Percentiles rank a stretch among this genome's conserved stretches.
Evolutionary conservation across 345 rosid genomes (phyloP).

Genomic region (Salix purpurea): DNA sequence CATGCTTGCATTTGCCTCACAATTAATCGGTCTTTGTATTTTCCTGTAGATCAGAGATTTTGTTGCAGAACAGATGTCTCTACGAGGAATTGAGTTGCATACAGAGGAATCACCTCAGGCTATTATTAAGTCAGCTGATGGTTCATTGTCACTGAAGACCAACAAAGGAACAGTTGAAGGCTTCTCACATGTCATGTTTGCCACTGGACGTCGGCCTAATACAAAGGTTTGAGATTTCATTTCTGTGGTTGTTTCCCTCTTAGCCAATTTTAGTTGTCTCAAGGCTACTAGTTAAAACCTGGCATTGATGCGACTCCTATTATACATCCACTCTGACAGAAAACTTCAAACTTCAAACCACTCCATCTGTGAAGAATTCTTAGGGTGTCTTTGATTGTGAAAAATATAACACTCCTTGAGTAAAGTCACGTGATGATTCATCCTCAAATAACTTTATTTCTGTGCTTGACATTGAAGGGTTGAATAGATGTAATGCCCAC

Average conservation of each 20-base stretch:
- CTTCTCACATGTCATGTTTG: slow-evolving; percentile 94
- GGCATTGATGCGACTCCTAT: too few relatives aligned
- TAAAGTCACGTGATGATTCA: background rate
- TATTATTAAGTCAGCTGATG: slow-evolving; percentile 67
- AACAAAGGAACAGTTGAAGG: slow-evolving; percentile 80
- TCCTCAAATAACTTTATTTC: background rate
- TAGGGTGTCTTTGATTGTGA: too few relatives aligned
- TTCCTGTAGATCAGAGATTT: slow-evolving; percentile 78
- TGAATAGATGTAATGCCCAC: slow-evolving; percentile 14
- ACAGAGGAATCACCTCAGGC: slow-evolving; percentile 85
- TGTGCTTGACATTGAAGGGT: background rate
- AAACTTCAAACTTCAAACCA: too few relatives aligned
- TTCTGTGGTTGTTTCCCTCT: slow-evolving; percentile 1
- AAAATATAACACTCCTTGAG: too few relatives aligned
- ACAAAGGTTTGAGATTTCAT: slow-evolving; percentile 57
- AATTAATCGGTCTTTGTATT: background rate
- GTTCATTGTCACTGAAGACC: slow-evolving; percentile 76
- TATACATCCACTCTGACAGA: too few relatives aligned
- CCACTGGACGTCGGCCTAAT: slow-evolving; percentile 88
- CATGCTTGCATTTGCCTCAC: background rate
- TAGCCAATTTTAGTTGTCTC: background rate
- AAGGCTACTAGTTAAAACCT: background rate
- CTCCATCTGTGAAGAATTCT: too few relatives aligned
- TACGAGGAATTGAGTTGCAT: slow-evolving; percentile 89
- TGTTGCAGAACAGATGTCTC: slow-evolving; percentile 79